A percentile compares a stretch with the other conserved stretches of the same genome.
phyloP scores from a whole-genome alignment of 1,284 basidiomycete genomes.

The Peniophora sp. region DNA sequence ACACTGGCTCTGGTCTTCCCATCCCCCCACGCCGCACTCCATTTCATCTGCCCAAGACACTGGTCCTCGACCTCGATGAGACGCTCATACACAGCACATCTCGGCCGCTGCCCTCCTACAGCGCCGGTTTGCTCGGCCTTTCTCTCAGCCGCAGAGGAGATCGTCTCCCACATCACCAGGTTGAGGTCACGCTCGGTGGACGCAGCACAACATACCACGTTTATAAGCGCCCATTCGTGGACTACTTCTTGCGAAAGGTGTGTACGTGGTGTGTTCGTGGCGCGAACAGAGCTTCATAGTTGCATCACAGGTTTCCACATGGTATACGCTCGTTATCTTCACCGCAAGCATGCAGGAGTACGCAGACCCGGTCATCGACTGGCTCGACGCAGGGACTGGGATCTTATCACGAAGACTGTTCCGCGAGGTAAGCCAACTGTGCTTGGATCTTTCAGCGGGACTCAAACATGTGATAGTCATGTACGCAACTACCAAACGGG shows the following conservation, averaged over 20 bases:
- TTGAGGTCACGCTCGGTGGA: conserved; percentile 93
- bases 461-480: conserved; percentile 53
- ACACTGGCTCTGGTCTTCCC: conserved; percentile 36
- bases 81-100: conserved; percentile 97
- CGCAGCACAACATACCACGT: conserved; percentile 93
- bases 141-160: conserved; percentile 47
- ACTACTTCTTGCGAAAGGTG: conserved; percentile 95
- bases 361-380: conserved; percentile 99
- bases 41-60: conserved; percentile 81
- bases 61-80: conserved; percentile 95
- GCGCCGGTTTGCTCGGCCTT: conserved; percentile 58
- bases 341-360: conserved; percentile 99
- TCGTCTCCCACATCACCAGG: conserved; percentile 79
- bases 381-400: conserved; percentile 92
- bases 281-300: conserved; percentile 1
- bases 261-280: conserved; percentile 20
- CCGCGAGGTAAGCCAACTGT: conserved; percentile 62
- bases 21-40: conserved; percentile 49
- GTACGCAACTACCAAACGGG: conserved; percentile 86
- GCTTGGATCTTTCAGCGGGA: neutral
- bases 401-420: conserved; percentile 87
- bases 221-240: conserved; percentile 96
- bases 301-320: conserved; percentile 75
- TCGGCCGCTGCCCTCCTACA: conserved; percentile 48
- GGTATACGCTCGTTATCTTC: conserved; percentile 99